A percentile compares a stretch with the other conserved stretches of the same genome.
Evolutionary conservation across 2,329 filamentous ascomycete species (phyloP).

Genomic region (Ambrosiella cleistominuta): DNA sequence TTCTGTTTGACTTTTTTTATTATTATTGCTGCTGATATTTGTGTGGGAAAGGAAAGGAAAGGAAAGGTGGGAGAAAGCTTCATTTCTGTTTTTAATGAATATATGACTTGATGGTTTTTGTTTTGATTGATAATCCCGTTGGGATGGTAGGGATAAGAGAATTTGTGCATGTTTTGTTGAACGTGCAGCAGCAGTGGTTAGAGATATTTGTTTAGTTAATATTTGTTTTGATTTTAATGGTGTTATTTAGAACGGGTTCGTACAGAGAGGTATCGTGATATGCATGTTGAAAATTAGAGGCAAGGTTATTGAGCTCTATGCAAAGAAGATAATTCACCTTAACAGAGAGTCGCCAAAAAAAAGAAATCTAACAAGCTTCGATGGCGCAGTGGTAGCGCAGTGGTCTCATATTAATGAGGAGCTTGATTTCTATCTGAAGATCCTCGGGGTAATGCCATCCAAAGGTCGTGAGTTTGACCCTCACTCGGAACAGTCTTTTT

Average conservation of each 20-base stretch:
- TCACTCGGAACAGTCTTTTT: conserved; percentile 12
- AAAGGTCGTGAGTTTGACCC: conserved; percentile 14
- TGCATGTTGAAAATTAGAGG: too few relatives aligned
- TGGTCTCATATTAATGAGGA: conserved; percentile 13
- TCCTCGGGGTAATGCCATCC: conserved; percentile 9
- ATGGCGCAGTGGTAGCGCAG: conserved; percentile 13
- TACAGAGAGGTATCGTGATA: too few relatives aligned
- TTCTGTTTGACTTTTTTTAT: not conserved
- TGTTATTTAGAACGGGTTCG: too few relatives aligned
- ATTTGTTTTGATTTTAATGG: too few relatives aligned
- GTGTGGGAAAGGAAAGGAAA: not conserved
- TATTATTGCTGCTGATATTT: not conserved
- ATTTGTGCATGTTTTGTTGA: not conserved
- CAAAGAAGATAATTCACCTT: too few relatives aligned
- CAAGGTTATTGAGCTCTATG: too few relatives aligned
- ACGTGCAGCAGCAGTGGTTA: not conserved
- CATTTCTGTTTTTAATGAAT: conserved; percentile 7
- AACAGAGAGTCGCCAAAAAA: not conserved
- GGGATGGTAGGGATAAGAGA: not conserved
- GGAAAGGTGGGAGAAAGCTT: not conserved
- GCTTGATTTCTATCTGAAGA: conserved; percentile 1
- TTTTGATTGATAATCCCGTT: not conserved
- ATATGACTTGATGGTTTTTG: conserved; percentile 9
- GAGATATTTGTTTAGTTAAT: too few relatives aligned
- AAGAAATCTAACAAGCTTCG: conserved; percentile 9